Evolutionary conservation across 331 rosid species (phyloP).

Genomic region (Saraca asoca): DNA sequence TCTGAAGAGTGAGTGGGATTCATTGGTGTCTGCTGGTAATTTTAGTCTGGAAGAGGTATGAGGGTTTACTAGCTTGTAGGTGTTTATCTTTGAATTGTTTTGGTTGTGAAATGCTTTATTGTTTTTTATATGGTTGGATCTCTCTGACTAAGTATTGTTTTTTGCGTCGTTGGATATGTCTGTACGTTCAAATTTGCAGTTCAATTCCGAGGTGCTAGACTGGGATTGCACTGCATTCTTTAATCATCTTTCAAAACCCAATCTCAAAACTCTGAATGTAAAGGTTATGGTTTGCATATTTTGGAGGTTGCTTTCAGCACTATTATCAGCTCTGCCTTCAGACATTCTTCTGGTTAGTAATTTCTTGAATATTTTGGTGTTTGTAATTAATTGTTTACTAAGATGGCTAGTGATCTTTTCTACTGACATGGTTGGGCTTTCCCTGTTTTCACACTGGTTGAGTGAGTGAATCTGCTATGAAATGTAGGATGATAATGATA

Average conservation of each 20-base stretch:
- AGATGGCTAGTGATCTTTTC: background rate
- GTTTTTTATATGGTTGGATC: too few species aligned
- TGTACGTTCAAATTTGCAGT: constrained; percentile 49
- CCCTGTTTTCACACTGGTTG: constrained; percentile 20
- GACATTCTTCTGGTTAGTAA: constrained; percentile 57
- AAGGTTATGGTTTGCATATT: constrained; percentile 63
- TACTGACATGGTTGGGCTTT: constrained; percentile 14
- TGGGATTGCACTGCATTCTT: constrained; percentile 74
- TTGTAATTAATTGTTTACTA: constrained; percentile 15
- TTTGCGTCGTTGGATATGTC: constrained; percentile 12
- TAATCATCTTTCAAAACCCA: constrained; percentile 46
- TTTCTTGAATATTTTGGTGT: constrained; percentile 16
- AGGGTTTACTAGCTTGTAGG: constrained; percentile 3
- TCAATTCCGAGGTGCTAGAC: constrained; percentile 55
- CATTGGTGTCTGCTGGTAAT: constrained; percentile 47
- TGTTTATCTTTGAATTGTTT: constrained; percentile 22
- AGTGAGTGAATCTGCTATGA: constrained; percentile 27
- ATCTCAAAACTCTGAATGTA: constrained; percentile 51
- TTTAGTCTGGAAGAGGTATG: constrained; percentile 61
- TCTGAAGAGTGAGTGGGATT: constrained; percentile 76
- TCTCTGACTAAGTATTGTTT: too few species aligned
- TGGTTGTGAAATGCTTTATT: constrained; percentile 20
- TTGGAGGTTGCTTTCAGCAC: constrained; percentile 70
- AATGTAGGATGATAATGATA: constrained; percentile 65
- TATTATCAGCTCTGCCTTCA: constrained; percentile 49